These are phyloP conservation scores for Xylaria sp. DNA, from an alignment of 2,329 filamentous ascomycete genomes.

Conservation along the genomic window DNA sequence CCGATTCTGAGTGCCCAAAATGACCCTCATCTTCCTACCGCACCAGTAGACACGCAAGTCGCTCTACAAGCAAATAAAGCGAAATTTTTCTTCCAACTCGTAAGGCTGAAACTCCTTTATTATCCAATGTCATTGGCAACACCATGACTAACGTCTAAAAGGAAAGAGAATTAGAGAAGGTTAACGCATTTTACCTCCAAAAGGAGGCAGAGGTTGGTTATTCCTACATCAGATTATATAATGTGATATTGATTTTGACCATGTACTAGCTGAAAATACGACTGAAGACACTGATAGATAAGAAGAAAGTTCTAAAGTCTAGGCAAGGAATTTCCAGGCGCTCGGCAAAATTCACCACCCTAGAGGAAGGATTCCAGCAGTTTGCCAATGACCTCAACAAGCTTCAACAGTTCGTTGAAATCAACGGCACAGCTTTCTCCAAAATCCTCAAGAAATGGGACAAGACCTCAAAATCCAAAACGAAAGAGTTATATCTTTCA, in stretches of 20 bases:
- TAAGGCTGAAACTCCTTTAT: constrained; percentile 58
- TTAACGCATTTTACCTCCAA: constrained; percentile 97
- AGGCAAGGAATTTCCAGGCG: constrained; percentile 83
- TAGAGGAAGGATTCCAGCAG: constrained; percentile 97
- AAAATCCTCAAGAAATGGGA: constrained; percentile 99
- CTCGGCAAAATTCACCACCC: constrained; percentile 91
- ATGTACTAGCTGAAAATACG: constrained; percentile 83
- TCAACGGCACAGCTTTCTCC: constrained; percentile 97
- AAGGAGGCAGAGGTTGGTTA: constrained; percentile 91
- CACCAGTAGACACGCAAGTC: constrained; percentile 79
- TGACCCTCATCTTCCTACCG: constrained; percentile 62
- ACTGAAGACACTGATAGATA: constrained; percentile 90
- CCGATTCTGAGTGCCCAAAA: constrained; percentile 83
- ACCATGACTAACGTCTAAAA: constrained; percentile 60
- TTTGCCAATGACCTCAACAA: constrained; percentile 98
- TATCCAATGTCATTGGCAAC: neutral
- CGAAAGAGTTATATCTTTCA: constrained; percentile 96
- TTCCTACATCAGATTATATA: neutral
- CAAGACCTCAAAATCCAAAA: constrained; percentile 98
- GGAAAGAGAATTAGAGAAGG: constrained; percentile 98
- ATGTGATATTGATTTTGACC: constrained; percentile 33
- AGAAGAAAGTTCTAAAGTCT: constrained; percentile 90
- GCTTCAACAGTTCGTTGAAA: constrained; percentile 97
- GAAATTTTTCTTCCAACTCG: constrained; percentile 97
- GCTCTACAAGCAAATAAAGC: constrained; percentile 96